Evolutionary conservation across 352 stramenopile species (phyloP).

Genomic region (Phytopythium kandeliae): DNA sequence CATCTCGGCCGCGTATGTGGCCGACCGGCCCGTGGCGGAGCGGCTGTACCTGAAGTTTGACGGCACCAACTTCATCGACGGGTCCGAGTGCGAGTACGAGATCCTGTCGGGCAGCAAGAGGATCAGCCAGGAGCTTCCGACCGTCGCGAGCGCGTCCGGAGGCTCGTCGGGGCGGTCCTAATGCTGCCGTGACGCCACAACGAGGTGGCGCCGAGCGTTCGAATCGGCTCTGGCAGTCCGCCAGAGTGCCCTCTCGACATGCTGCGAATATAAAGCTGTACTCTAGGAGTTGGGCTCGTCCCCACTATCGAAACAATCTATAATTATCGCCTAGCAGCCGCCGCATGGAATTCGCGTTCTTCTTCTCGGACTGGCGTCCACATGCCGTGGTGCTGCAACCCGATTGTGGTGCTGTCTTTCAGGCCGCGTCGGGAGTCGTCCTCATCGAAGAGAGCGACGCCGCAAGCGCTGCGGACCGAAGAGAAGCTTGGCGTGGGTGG

Average conservation of each 20-base stretch:
- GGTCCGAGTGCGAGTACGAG: constrained; percentile 58
- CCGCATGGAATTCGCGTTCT: too few species aligned
- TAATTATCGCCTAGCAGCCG: too few species aligned
- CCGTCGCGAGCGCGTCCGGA: constrained; percentile 7
- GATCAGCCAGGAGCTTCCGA: constrained; percentile 19
- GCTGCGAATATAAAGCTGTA: constrained; percentile 11
- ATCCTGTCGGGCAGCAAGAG: constrained; percentile 62
- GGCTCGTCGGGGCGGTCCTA: not conserved
- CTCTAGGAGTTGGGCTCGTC: constrained; percentile 8
- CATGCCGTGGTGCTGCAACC: too few species aligned
- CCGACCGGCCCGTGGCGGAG: constrained; percentile 36
- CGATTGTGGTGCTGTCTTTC: too few species aligned
- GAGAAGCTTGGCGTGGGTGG: too few species aligned
- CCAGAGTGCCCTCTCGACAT: not conserved
- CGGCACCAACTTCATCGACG: constrained; percentile 69
- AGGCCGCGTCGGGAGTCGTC: too few species aligned
- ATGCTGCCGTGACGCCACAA: not conserved
- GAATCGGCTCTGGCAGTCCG: not conserved
- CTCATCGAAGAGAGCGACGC: too few species aligned
- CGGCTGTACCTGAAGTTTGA: constrained; percentile 82
- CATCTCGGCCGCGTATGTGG: constrained; percentile 61
- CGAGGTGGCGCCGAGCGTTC: not conserved
- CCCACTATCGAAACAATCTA: too few species aligned
- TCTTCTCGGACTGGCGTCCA: too few species aligned
- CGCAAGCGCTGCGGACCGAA: too few species aligned